Conservation (phyloP, 371 early-diverging fungal species). For the Mortierella sp. region DNA sequence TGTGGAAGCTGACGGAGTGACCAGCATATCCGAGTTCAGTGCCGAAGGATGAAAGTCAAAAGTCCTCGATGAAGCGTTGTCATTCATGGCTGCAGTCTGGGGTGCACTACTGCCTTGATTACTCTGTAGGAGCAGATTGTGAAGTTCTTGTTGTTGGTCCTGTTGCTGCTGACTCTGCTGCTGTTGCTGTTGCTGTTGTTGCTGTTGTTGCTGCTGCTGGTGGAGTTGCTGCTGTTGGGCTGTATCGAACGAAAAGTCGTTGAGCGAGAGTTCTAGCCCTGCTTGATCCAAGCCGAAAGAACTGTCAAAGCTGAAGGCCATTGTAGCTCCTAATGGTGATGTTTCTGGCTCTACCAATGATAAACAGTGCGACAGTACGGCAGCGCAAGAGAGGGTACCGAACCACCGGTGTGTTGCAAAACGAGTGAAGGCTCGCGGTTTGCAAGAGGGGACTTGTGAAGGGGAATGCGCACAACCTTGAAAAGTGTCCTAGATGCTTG, state of each 20-base stretch:
- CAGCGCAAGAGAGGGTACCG: not conserved
- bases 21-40: slow-evolving; percentile 30
- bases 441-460: too few relatives aligned
- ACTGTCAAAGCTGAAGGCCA: slow-evolving; percentile 47
- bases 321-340: slow-evolving; percentile 1
- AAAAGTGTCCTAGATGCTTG: too few relatives aligned
- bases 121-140: slow-evolving; percentile 30
- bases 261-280: slow-evolving; percentile 43
- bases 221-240: slow-evolving; percentile 17
- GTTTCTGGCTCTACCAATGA: not conserved
- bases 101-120: slow-evolving; percentile 4
- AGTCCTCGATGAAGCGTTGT: slow-evolving; percentile 4
- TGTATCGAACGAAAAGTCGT: slow-evolving; percentile 48
- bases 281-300: slow-evolving; percentile 40
- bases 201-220: slow-evolving; percentile 30
- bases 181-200: slow-evolving; percentile 29
- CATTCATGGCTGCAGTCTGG: slow-evolving; percentile 14
- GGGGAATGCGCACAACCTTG: too few relatives aligned
- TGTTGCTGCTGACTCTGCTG: slow-evolving; percentile 30
- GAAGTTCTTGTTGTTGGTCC: slow-evolving; percentile 30
- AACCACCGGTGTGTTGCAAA: too few relatives aligned
- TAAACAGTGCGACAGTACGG: not conserved
- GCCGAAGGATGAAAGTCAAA: slow-evolving; percentile 39
- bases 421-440: too few relatives aligned
- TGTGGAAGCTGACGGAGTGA: slow-evolving; percentile 38